Evolutionary conservation across 345 rosid genomes (phyloP).

Genomic region (Gossypium rotundifolium): DNA sequence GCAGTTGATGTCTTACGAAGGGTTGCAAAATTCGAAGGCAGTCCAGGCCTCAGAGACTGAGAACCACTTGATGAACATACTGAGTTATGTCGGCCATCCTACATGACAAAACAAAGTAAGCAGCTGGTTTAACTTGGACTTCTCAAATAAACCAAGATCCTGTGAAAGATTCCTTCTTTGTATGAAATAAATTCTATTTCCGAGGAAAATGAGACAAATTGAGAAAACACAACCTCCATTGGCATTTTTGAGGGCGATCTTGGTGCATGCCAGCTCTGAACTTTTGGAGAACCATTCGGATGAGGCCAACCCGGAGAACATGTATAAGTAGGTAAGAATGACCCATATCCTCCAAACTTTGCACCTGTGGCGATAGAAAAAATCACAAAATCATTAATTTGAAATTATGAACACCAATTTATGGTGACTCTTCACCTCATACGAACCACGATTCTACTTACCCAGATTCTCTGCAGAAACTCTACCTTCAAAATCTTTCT

Average conservation of each 20-base stretch:
- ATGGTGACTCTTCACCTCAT: constrained; percentile 18
- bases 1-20: constrained; percentile 33
- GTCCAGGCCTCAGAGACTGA: constrained; percentile 39
- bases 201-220: neutral
- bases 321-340: constrained; percentile 77
- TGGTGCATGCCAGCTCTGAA: constrained; percentile 37
- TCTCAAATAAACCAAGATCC: constrained; percentile 14
- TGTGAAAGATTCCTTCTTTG: constrained; percentile 6
- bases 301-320: constrained; percentile 66
- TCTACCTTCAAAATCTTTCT: constrained; percentile 96
- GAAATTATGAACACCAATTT: constrained; percentile 21
- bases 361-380: constrained; percentile 59
- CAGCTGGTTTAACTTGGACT: constrained; percentile 13
- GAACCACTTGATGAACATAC: constrained; percentile 34
- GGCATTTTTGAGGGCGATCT: constrained; percentile 53
- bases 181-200: neutral
- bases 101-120: constrained; percentile 21
- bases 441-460: constrained; percentile 38
- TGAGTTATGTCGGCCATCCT: constrained; percentile 44
- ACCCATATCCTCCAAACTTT: constrained; percentile 95
- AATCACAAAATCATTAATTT: constrained; percentile 19
- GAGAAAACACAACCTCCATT: constrained; percentile 46
- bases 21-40: constrained; percentile 26
- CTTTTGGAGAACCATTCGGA: constrained; percentile 49
- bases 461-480: constrained; percentile 94